Base-by-base conservation (phyloP, 768 basidiomycete species). In the Arthromyces matolae region DNA sequence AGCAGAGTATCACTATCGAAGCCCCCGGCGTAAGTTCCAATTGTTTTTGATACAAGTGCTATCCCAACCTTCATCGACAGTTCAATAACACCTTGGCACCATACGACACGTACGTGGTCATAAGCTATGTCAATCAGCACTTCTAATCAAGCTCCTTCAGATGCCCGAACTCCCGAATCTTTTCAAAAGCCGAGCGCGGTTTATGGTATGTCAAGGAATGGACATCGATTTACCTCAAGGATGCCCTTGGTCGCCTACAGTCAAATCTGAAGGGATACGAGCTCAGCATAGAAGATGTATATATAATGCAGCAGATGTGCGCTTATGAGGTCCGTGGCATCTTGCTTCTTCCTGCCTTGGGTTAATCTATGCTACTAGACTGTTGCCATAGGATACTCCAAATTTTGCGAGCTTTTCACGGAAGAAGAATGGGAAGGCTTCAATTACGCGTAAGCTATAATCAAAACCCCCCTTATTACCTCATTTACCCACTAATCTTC, bases 401-500 rank as follows among this genome's bases (percentile, higher is more conserved):
- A 83, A 53, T 97, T 94, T 68, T 97, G 93, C 54, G 82, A 84
- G 46, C 71, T 96, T 3, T 97, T 97, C 66, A 92, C 90, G 0
- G 77, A 86, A 57, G 83, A 89, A 35, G 93, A 96, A 65, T 97
- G 93, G 93, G 84, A 89, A 61, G 91, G 91, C 0, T 95, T 93
- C 63, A 79, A 90, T 62, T 95, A 96, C 52, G 76, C 86, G 45
- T 46, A 23, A 47, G 85, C 69, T 20, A 7, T 14, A 33, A 12
- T 18, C 23, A 44, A n/a, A n/a, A n/a, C 40, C 42, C 24, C 19
- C 45, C 13, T 37, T 6, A 18, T 37, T 35, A 12, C 22, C 22
- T 32, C 14, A 4, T 12, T 9, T 36, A 20, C 31, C 42, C 14
- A 42, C 12, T n/a, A 5, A 12, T 33, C 29, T 25, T 25, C 10